A percentile compares a stretch with the other conserved stretches of the same genome.
Conservation (phyloP, 2,329 filamentous ascomycete genomes). For the Ustilaginoidea virens region DNA sequence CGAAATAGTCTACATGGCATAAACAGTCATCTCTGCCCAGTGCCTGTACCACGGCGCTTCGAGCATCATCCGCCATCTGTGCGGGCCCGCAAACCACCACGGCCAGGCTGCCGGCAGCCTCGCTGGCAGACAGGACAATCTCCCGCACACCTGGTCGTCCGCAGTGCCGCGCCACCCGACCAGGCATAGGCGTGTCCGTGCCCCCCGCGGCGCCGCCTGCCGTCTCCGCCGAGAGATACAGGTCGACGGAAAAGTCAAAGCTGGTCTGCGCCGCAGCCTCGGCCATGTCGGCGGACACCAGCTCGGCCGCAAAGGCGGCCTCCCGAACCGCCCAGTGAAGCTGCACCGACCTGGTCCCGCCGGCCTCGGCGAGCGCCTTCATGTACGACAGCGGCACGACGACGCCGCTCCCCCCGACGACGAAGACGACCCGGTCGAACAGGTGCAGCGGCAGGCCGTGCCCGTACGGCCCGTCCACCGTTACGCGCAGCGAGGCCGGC, state of each 20-base stretch:
- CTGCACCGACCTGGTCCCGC: constrained; percentile 11
- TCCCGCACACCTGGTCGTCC: constrained; percentile 18
- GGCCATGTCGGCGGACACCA: constrained; percentile 18
- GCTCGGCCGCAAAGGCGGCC: constrained; percentile 18
- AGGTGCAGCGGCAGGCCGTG: constrained; percentile 20
- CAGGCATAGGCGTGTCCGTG: constrained; percentile 4
- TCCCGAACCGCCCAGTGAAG: constrained; percentile 30
- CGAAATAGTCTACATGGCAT: constrained; percentile 7
- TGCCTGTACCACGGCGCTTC: constrained; percentile 18
- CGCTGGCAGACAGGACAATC: constrained; percentile 15
- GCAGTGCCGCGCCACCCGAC: constrained; percentile 7
- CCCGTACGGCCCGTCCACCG: constrained; percentile 31
- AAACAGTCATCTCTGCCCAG: constrained; percentile 13
- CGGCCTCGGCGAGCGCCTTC: constrained; percentile 10
- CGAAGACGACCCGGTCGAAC: constrained; percentile 24
- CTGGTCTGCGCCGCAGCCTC: constrained; percentile 14
- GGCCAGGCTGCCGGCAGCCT: constrained; percentile 15
- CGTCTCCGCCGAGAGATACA: constrained; percentile 19
- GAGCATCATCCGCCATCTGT: constrained; percentile 27
- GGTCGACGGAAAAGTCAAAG: constrained; percentile 16
- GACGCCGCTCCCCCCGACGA: constrained; percentile 30
- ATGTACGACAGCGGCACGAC: constrained; percentile 26
- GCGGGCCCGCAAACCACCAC: constrained; percentile 29
- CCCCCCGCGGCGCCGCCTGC: constrained; percentile 1
- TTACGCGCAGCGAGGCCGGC: constrained; percentile 16